Evolutionary conservation across 2,329 filamentous ascomycete species (phyloP), one percentile per base, ranked within the genome.

Genomic region (Fusarium falciforme): DNA sequence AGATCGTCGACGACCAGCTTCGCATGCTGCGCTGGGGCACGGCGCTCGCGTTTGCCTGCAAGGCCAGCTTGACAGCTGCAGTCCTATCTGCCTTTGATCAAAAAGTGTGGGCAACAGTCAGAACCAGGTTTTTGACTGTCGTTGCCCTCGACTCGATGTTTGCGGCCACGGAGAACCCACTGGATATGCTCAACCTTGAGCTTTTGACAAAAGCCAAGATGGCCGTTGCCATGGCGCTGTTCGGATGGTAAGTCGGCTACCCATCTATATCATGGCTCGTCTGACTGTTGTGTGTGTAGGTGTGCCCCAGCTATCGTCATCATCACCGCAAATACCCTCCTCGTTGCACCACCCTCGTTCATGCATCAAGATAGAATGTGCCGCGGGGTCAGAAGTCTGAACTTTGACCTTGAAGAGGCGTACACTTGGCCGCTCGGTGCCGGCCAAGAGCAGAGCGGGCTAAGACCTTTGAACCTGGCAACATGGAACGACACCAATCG

Each of bases 121-220:
- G 35, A 5, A 60, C 52, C 1, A 54, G 29, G 2, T 42, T 57
- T n/a, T 17, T 64, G n/a, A 44, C 11, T 0, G 2, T 74, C 0
- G 33, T 58, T 4, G 61, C 66, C 1, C n/a, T 70, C 0, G 68
- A 77, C 22, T 66, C 55, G 0, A 27, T 69, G 0, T 77, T 77
- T 2, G 67, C 62, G 0, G 60, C 72, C 8, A 59, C 66, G 2
- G 29, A 25, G 1, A 35, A 72, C 12, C 33, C 69, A 1, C 29
- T 67, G 2, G 58, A 54, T 0, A 29, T 72, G 0, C 4, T 72
- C 1, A 54, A 61, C 10, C 54, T 58, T 38, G 29, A 58, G 1
- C 61, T 55, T 0, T 52, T 66, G 1, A 64, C 12, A 1, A 61
- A 57, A 1, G 60, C 57, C 0, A 68, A 67, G 16, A 17, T 59